These are phyloP conservation scores for Penicillium sp. DNA, from an alignment of 2,329 filamentous ascomycete genomes.

Conservation along the genomic window DNA sequence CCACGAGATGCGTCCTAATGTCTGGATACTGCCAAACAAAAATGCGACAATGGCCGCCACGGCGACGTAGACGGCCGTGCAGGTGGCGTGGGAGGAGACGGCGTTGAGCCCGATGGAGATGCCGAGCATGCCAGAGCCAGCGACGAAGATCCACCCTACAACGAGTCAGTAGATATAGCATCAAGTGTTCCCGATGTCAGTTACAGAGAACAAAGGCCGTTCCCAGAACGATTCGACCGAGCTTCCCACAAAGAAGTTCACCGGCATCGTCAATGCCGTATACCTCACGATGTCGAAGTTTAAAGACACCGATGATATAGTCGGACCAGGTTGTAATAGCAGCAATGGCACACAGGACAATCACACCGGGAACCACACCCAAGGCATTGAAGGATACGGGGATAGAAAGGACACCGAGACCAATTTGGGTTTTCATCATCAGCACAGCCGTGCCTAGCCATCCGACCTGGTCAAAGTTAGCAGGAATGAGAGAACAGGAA, in stretches of 20 bases:
- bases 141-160: conserved; percentile 16
- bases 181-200: neutral
- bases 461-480: conserved; percentile 1
- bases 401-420: conserved; percentile 52
- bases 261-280: conserved; percentile 9
- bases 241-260: conserved; percentile 10
- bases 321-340: conserved; percentile 7
- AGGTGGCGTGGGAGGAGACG: conserved; percentile 14
- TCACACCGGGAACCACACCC: conserved; percentile 47
- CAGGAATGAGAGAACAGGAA: neutral
- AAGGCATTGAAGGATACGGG: conserved; percentile 49
- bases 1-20: conserved; percentile 16
- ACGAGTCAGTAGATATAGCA: neutral
- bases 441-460: conserved; percentile 6
- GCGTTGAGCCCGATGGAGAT: conserved; percentile 18
- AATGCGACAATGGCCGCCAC: conserved; percentile 13
- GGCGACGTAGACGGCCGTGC: conserved; percentile 15
- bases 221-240: conserved; percentile 11
- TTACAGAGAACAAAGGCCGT: conserved; percentile 16
- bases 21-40: conserved; percentile 13
- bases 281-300: conserved; percentile 11
- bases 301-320: conserved; percentile 7
- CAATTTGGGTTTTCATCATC: conserved; percentile 11
- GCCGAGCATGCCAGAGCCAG: conserved; percentile 20
- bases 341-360: neutral